phyloP scores from a whole-genome alignment of 257 asterid genomes.

The Phtheirospermum japonicum region DNA sequence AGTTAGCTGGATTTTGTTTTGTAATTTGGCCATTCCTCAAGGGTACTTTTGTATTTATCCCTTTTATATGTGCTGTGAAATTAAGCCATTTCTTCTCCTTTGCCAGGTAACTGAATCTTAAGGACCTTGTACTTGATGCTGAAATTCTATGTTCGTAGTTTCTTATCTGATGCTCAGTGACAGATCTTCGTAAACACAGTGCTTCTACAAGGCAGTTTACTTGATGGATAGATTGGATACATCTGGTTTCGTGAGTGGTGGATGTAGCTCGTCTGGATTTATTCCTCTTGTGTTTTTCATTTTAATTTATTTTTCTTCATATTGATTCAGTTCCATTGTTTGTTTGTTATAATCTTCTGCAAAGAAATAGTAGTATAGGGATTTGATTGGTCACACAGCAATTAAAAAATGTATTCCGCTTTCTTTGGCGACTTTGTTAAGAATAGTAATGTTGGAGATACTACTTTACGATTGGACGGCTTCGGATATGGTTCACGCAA shows the following conservation, averaged over 20 bases:
- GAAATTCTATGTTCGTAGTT: slow-evolving; percentile 22
- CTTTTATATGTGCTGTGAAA: slow-evolving; percentile 5
- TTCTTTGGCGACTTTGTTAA: slow-evolving; percentile 36
- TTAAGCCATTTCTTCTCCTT: slow-evolving; percentile 20
- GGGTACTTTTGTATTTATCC: background rate
- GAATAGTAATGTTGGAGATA: slow-evolving; percentile 51
- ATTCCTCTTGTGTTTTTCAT: slow-evolving; percentile 44
- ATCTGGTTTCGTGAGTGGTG: slow-evolving; percentile 92
- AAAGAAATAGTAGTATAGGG: slow-evolving; percentile 23
- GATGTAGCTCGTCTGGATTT: slow-evolving; percentile 43
- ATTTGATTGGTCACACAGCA: slow-evolving; percentile 35
- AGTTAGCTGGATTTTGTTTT: background rate
- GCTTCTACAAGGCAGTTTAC: slow-evolving; percentile 29
- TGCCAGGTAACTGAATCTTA: slow-evolving; percentile 43
- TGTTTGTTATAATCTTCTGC: background rate
- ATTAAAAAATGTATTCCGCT: slow-evolving; percentile 38
- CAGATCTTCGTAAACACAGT: slow-evolving; percentile 24
- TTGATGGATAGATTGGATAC: slow-evolving; percentile 85
- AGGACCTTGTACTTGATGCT: slow-evolving; percentile 20
- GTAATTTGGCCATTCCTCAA: background rate
- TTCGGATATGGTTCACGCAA: slow-evolving; percentile 63
- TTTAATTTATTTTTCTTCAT: slow-evolving; percentile 41
- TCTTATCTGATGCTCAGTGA: slow-evolving; percentile 14
- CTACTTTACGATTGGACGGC: slow-evolving; percentile 72
- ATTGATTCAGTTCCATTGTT: slow-evolving; percentile 30